Percentiles rank a stretch among this genome's conserved stretches.
phyloP scores from a whole-genome alignment of 768 basidiomycete species.

The Lactifluus hygrophoroides region DNA sequence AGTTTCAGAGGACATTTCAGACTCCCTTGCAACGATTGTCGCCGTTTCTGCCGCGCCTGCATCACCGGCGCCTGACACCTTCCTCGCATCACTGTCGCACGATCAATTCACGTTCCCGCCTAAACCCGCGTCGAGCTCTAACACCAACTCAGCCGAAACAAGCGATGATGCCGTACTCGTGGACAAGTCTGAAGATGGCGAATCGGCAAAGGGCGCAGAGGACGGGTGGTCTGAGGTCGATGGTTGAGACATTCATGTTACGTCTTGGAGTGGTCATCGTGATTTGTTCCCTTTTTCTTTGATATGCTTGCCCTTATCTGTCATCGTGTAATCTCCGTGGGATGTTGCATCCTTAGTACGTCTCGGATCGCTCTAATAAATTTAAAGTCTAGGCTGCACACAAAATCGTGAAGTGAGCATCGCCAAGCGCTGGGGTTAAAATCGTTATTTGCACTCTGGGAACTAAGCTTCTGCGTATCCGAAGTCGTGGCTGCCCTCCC shows the following conservation, averaged over 20 bases:
- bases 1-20: not conserved
- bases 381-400: not conserved
- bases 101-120: conserved; percentile 15
- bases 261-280: not conserved
- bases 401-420: too few species aligned
- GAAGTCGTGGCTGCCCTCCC: too few species aligned
- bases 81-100: conserved; percentile 4
- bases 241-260: not conserved
- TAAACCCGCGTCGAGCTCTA: not conserved
- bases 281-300: not conserved
- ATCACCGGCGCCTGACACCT: not conserved
- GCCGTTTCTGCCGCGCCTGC: not conserved
- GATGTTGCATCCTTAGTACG: not conserved
- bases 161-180: conserved; percentile 6
- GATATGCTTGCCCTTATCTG: not conserved
- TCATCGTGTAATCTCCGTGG: not conserved
- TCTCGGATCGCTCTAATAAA: not conserved
- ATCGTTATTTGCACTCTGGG: too few species aligned
- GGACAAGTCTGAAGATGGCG: conserved; percentile 1
- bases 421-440: too few species aligned
- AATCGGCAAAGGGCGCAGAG: not conserved
- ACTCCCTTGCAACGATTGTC: not conserved
- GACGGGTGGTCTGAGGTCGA: conserved; percentile 14
- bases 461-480: too few species aligned
- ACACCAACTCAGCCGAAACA: not conserved